Base-by-base conservation (phyloP, 805 yeast species). In the Yamadazyma kitorensis region DNA sequence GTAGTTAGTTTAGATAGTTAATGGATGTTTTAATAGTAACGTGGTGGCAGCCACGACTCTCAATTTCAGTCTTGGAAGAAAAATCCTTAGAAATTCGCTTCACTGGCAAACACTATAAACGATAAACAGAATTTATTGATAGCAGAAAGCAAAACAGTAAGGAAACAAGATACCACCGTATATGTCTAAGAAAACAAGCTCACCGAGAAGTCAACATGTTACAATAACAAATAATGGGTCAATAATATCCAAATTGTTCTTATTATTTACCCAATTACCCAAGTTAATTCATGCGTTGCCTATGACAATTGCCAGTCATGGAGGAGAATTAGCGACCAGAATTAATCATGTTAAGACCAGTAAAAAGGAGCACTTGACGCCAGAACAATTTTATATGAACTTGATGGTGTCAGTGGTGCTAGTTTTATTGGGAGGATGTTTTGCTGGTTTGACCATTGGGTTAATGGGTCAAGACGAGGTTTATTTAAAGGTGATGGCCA, bases 381-480 rank as follows among this genome's bases (percentile, higher is more conserved):
- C 55, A 11, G 59, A 61, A 35, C 57, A 73, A 43, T 72, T 70
- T 43, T 72, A 70, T 50, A 44, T 69, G 22, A 74, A 77, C 47
- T 54, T 77, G 47, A 33, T 64, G 31, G 64, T 81, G 10, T 81
- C 93, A 1, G 69, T 73, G 5, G 44, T 65, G 15, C 66, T 86
- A 16, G 94, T 86, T 1, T 50, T 86, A 22, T 66, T 83, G 4
- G 95, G 95, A 39, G 95, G 95, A 46, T 80, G 84, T n/a, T 86
- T 86, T 69, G 95, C 95, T 4, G 95, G 95, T 6, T 70, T 91
- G 27, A 93, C 98, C n/a, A 68, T 91, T 31, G 98, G 93, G 2
- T 72, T 91, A 8, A 91, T 91, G 98, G 98, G 98, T 47, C 98
- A 91, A 59, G 98, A 91, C 58, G 98, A 91, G 59, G 91, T 91